Evolutionary conservation across 2,329 filamentous ascomycete species (phyloP), one percentile per base, ranked within the genome.

Genomic region (Albophoma yamanashiensis): DNA sequence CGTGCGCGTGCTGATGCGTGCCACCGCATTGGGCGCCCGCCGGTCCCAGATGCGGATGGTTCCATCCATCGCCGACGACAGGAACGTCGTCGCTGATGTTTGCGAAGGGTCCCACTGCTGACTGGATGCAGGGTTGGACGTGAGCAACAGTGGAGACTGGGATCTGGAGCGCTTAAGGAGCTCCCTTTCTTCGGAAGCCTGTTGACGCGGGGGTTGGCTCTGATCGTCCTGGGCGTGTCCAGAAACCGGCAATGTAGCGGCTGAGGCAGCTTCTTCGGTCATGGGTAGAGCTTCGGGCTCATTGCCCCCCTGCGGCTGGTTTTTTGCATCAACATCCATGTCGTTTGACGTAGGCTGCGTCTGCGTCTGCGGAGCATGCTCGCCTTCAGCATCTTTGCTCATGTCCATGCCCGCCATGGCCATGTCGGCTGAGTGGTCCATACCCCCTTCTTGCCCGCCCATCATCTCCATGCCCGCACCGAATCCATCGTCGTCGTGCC

Each of bases 11-110:
- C 81, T 79, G 60, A 97, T 93, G 36, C 87, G 85, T 3, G 94
- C 92, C 1, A 96, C 81, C 0, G 93, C 89, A 42, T 88, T 82
- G 1, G 83, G 83, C 63, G 89, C 84, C 25, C 94, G 86, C 3
- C 88, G 80, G 69, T 99, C 96, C 93, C 94, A 99, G 65, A 99
- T 86, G n/a, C 92, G 88, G 53, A 99, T 79, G 0, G 87, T 87
- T 58, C 93, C 92, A 74, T 97, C 89, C 11, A 93, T 91, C 3
- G 91, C 89, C 2, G 94, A 89, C 34, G 92, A 90, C 58, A 99
- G 80, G 71, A 99, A 99, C 0, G 89, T 92, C 5, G 85, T 89
- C 63, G 92, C 85, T 0, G 85, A 91, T 34, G 83, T 83, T 65
- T 85, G 83, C 1, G 80, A 78, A 0, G 78, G 75, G 63, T 85